Percentiles rank a stretch among this genome's conserved stretches.
Evolutionary conservation across 345 rosid species (phyloP).

Genomic region (Anacardium occidentale): DNA sequence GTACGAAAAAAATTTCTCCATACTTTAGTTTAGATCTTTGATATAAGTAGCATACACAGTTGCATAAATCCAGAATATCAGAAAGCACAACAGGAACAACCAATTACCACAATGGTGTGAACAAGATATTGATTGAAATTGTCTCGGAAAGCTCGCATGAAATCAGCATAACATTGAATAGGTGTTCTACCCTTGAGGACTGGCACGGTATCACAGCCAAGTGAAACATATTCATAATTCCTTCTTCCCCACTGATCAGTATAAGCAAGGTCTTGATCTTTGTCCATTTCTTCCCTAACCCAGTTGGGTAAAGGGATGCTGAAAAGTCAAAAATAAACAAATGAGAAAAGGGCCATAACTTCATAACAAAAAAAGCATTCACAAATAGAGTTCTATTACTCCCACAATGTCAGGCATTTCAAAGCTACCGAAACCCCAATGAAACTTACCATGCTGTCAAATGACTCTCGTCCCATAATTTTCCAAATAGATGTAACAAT

Average conservation of each 20-base stretch:
- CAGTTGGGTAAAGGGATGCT: conserved; percentile 90
- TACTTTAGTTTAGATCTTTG: conserved; percentile 1
- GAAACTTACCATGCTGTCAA: background rate
- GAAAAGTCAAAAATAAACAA: conserved; percentile 5
- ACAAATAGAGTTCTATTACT: background rate
- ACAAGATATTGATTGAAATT: conserved; percentile 78
- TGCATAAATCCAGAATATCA: background rate
- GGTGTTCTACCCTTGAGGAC: conserved; percentile 87
- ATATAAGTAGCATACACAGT: background rate
- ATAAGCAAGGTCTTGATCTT: conserved; percentile 75
- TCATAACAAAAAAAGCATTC: background rate
- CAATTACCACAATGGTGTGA: conserved; percentile 81
- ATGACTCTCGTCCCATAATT: background rate
- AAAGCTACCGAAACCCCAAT: background rate
- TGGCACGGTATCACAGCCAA: conserved; percentile 87
- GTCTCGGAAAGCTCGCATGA: conserved; percentile 91
- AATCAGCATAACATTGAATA: conserved; percentile 88
- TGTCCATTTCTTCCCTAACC: conserved; percentile 75
- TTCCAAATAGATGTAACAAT: background rate
- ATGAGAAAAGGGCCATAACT: background rate
- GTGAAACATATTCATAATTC: conserved; percentile 80
- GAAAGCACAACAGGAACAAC: background rate
- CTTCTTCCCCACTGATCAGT: conserved; percentile 99
- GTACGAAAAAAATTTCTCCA: conserved; percentile 11
- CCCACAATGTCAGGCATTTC: background rate